Evolutionary conservation across 495 filamentous ascomycete genomes (phyloP).

Genomic region (Penicillium lividum): DNA sequence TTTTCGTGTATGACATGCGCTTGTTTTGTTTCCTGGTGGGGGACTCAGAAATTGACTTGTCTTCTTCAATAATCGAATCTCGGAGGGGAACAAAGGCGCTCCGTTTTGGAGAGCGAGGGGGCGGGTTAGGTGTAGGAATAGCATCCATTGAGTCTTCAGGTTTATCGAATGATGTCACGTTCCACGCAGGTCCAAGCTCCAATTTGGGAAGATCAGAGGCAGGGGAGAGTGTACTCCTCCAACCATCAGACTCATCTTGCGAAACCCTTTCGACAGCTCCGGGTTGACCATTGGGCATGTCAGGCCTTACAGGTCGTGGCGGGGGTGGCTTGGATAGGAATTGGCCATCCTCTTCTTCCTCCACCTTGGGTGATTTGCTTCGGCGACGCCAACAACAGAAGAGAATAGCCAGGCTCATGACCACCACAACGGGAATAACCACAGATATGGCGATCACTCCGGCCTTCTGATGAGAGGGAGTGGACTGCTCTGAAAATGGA

Average conservation of each 20-base stretch:
- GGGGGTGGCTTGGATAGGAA: conserved; percentile 28
- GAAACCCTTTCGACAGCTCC: conserved; percentile 25
- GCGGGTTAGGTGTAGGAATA: conserved; percentile 26
- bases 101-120: conserved; percentile 34
- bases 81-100: conserved; percentile 32
- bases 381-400: conserved; percentile 46
- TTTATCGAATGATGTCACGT: conserved; percentile 30
- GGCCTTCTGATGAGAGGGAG: conserved; percentile 34
- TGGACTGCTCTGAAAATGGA: conserved; percentile 22
- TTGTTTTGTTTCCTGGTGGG: conserved; percentile 30
- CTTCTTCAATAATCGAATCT: conserved; percentile 26
- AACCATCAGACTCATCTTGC: conserved; percentile 27
- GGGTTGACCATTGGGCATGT: conserved; percentile 33
- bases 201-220: conserved; percentile 37
- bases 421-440: conserved; percentile 39
- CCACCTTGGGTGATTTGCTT: conserved; percentile 25
- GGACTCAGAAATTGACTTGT: conserved; percentile 23
- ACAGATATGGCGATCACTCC: conserved; percentile 49
- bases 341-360: conserved; percentile 34
- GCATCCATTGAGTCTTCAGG: conserved; percentile 19
- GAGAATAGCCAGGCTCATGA: conserved; percentile 37
- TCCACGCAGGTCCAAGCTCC: conserved; percentile 41
- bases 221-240: conserved; percentile 28
- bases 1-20: conserved; percentile 35
- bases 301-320: conserved; percentile 25